Base-by-base conservation (phyloP, 2,329 filamentous ascomycete genomes). In the Tolypocladium album region DNA sequence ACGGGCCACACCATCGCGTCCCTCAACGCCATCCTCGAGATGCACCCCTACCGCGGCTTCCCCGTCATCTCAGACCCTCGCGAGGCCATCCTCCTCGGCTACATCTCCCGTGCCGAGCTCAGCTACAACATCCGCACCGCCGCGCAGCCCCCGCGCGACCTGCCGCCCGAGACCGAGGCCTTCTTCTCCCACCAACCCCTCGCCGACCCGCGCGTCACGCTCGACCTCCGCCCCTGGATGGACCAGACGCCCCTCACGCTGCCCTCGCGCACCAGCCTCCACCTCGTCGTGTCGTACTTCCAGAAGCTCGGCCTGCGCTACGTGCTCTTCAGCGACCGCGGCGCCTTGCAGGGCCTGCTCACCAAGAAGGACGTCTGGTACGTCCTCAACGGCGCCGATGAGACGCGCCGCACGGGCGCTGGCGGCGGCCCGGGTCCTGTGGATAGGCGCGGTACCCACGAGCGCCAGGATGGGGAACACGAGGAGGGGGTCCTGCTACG, bases 301-400 rank as follows among this genome's bases (percentile, higher is more conserved):
- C 92, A 96, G 76, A 93, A 93, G 71, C 83, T 99, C 11, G 94
- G 94, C 24, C 76, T 99, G 63, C 84, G 93, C 57, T 97, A 97
- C 75, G 85, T 99, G 6, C 76, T 97, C 3, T 95, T 97, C 71
- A 86, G 85, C 45, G 90, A 97, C 65, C 83, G 87, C 56, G 94
- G 94, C 24, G 83, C 84, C 57, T 76, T 99, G 45, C 87, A 90
- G 71, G 94, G 94, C 0, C 74, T 99, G 56, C 77, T 97, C 66
- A 99, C 94, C 24, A 97, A 97, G 79, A 99, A 99, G 78, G 94
- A 99, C 74, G 87, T 96, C 40, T 97, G 92, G 90, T 92, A 90
- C 72, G 86, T 97, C 45, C 79, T 97, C 55, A 91, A 96, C 70
- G 90, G 88, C 50, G 86, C 85, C 12, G 87, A 88, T 64, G 84